Percentiles rank a stretch among this genome's conserved stretches.
Conservation (phyloP, 2,329 filamentous ascomycete genomes). For the Monosporascus ibericus region DNA sequence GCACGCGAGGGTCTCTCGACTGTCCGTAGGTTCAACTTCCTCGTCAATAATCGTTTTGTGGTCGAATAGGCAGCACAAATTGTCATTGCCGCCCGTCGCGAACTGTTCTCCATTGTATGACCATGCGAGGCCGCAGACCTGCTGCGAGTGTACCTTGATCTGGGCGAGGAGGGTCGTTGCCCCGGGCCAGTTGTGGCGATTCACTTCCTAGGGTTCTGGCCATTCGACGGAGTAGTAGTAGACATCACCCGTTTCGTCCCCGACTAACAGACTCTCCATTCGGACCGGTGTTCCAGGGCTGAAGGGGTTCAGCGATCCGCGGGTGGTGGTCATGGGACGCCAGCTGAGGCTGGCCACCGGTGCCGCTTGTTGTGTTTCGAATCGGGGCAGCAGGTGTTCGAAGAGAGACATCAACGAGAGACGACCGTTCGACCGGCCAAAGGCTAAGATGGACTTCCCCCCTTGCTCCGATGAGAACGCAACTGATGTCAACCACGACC, state of each 20-base stretch:
- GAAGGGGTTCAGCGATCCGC: conserved; percentile 45
- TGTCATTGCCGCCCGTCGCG: conserved; percentile 89
- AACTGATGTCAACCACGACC: conserved; percentile 70
- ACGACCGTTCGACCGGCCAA: conserved; percentile 71
- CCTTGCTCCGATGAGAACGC: conserved; percentile 80
- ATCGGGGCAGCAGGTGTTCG: conserved; percentile 61
- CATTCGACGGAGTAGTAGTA: conserved; percentile 91
- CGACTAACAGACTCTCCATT: conserved; percentile 80
- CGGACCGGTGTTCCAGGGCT: conserved; percentile 45
- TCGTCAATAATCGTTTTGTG: conserved; percentile 47
- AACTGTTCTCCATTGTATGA: conserved; percentile 70
- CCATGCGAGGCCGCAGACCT: conserved; percentile 92
- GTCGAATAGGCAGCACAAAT: conserved; percentile 77
- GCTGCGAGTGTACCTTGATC: conserved; percentile 75
- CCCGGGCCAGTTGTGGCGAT: conserved; percentile 65
- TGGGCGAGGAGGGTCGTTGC: conserved; percentile 71
- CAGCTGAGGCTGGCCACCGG: conserved; percentile 78
- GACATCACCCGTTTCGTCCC: conserved; percentile 75
- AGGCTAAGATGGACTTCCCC: conserved; percentile 72
- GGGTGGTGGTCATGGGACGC: conserved; percentile 55
- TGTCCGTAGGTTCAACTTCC: neutral
- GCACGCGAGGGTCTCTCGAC: neutral
- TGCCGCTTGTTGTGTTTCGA: conserved; percentile 65
- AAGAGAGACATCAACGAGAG: conserved; percentile 73
- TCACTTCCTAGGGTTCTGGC: conserved; percentile 59